A percentile compares a stretch with the other conserved stretches of the same genome.
Conservation (phyloP, 108 stramenopile species). For the Craspedostauros australis region DNA sequence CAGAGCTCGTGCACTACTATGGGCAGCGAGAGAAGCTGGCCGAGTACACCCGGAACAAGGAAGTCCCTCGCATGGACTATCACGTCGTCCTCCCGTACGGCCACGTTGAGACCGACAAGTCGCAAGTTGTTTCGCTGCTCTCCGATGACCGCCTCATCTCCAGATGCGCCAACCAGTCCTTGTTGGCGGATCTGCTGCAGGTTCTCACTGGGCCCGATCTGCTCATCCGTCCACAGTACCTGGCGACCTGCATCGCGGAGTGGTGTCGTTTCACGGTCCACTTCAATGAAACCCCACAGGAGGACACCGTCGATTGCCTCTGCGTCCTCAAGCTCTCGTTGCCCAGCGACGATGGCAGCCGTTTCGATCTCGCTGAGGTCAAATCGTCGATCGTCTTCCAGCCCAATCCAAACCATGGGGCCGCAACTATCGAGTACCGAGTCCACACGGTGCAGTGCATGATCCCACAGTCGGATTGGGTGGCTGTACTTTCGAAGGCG, state of each 20-base stretch:
- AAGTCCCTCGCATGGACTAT: conserved; percentile 80
- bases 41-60: conserved; percentile 72
- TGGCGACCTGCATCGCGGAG: conserved; percentile 47
- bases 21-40: conserved; percentile 46
- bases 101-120: conserved; percentile 32
- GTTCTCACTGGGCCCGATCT: conserved; percentile 48
- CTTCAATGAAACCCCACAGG: conserved; percentile 10
- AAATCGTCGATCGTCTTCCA: conserved; percentile 45
- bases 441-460: conserved; percentile 14
- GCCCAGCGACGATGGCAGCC: conserved; percentile 25
- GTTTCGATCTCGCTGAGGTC: conserved; percentile 43
- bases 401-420: conserved; percentile 10
- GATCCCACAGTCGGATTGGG: conserved; percentile 15
- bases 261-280: conserved; percentile 45
- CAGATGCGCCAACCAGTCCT: conserved; percentile 74
- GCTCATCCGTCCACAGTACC: conserved; percentile 41
- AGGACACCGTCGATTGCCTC: conserved; percentile 22
- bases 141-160: conserved; percentile 26
- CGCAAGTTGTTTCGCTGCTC: conserved; percentile 23
- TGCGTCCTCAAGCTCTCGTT: conserved; percentile 24
- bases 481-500: conserved; percentile 8
- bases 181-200: conserved; percentile 71
- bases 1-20: conserved; percentile 69
- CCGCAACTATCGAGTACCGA: conserved; percentile 7
- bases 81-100: conserved; percentile 43